phyloP scores from a whole-genome alignment of 2,329 filamentous ascomycete genomes.

The Claviceps pazoutovae region DNA sequence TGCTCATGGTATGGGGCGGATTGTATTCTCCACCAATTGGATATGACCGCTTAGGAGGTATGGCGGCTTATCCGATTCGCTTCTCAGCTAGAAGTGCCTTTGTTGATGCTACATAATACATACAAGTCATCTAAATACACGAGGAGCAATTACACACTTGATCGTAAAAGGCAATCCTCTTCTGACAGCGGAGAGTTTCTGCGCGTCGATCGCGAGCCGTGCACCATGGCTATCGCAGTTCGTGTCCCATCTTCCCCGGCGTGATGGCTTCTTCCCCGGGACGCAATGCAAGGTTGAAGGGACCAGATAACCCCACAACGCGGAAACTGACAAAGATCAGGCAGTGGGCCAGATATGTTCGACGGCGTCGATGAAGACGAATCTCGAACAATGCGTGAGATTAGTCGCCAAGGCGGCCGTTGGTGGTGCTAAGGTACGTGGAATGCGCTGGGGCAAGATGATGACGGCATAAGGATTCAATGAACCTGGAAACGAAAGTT shows the following conservation, averaged over 20 bases:
- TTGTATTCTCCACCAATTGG: neutral
- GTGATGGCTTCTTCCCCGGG: neutral
- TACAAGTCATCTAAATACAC: too few species aligned
- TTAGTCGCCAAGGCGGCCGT: constrained; percentile 59
- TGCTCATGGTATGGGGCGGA: neutral
- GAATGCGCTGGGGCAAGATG: neutral
- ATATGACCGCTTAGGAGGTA: neutral
- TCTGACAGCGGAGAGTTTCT: too few species aligned
- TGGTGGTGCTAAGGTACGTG: constrained; percentile 60
- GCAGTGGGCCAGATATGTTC: constrained; percentile 85
- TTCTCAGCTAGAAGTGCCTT: neutral
- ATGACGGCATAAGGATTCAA: neutral
- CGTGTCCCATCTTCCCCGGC: neutral
- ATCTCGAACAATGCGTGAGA: constrained; percentile 62
- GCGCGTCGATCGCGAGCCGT: too few species aligned
- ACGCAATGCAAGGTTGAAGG: neutral
- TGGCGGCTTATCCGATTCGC: neutral
- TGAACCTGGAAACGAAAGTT: neutral
- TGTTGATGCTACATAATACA: too few species aligned
- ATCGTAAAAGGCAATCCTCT: too few species aligned
- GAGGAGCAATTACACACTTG: neutral
- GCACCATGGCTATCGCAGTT: neutral
- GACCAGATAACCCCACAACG: neutral
- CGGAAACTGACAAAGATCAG: constrained; percentile 17
- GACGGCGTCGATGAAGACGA: constrained; percentile 61